Conservation (phyloP, 345 rosid genomes). For the Eucalyptus curtisii region DNA sequence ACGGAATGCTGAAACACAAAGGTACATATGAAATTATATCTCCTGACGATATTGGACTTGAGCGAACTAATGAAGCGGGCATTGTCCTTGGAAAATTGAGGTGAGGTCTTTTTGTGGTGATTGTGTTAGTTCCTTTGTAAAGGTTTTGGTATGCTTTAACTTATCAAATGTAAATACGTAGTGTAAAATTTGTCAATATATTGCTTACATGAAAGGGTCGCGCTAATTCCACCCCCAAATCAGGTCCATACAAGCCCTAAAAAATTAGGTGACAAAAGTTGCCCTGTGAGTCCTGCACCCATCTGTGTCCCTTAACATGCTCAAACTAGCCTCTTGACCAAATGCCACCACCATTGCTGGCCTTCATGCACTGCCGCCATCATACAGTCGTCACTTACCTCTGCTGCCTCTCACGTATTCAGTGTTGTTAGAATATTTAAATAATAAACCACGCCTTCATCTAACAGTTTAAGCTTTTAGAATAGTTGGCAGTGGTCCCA, state of each 20-base stretch:
- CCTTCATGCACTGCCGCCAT: background rate
- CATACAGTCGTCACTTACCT: background rate
- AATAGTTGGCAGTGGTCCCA: too few relatives aligned
- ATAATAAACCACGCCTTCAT: too few relatives aligned
- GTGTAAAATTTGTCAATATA: background rate
- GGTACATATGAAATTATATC: constrained; percentile 84
- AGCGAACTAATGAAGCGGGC: constrained; percentile 75
- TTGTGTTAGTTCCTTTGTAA: background rate
- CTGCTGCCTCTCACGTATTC: too few relatives aligned
- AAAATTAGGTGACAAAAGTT: background rate
- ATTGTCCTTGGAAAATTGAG: constrained; percentile 95
- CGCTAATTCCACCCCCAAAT: background rate
- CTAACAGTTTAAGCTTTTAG: too few relatives aligned
- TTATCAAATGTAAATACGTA: background rate
- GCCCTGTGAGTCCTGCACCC: background rate
- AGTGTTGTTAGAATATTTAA: too few relatives aligned
- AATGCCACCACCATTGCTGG: background rate
- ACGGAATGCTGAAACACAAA: constrained; percentile 94
- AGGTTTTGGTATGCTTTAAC: background rate
- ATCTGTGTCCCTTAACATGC: background rate
- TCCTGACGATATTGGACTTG: constrained; percentile 90
- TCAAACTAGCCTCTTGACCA: background rate
- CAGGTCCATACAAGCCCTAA: background rate
- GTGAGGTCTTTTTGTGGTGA: constrained; percentile 8
- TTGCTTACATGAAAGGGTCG: background rate